Conservation (phyloP, 2,329 filamentous ascomycete species). For the Colletotrichum horii region DNA sequence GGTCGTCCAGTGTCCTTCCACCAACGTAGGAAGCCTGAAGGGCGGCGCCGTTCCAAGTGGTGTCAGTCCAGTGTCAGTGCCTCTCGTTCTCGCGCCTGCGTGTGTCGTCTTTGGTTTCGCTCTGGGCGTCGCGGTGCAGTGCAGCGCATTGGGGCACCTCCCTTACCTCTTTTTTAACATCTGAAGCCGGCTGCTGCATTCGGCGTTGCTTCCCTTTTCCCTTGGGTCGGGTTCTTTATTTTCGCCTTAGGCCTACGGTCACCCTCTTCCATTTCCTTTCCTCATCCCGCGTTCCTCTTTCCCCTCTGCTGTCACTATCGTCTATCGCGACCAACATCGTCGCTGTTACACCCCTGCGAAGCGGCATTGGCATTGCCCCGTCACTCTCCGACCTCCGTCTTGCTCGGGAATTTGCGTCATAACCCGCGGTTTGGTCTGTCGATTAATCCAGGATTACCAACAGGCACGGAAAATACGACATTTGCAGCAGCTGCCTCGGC, state of each 20-base stretch:
- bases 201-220: neutral
- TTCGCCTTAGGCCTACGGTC: neutral
- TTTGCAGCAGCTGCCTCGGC: neutral
- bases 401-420: neutral
- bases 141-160: neutral
- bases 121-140: neutral
- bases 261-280: neutral
- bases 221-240: neutral
- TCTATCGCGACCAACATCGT: neutral
- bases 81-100: too few relatives aligned
- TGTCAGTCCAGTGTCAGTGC: neutral
- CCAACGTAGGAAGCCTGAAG: neutral
- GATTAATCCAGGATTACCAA: neutral
- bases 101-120: slow-evolving; percentile 4
- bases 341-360: neutral
- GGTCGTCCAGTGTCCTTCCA: neutral
- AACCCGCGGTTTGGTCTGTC: neutral
- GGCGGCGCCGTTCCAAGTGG: neutral
- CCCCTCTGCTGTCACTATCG: neutral
- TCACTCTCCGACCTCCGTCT: neutral
- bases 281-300: neutral
- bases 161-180: neutral
- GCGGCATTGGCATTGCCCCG: neutral
- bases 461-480: neutral
- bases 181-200: slow-evolving; percentile 3